Evolutionary conservation across 108 stramenopile species (phyloP), one percentile per base, ranked within the genome.

Genomic region (Cyclotella choctawhatcheeana): DNA sequence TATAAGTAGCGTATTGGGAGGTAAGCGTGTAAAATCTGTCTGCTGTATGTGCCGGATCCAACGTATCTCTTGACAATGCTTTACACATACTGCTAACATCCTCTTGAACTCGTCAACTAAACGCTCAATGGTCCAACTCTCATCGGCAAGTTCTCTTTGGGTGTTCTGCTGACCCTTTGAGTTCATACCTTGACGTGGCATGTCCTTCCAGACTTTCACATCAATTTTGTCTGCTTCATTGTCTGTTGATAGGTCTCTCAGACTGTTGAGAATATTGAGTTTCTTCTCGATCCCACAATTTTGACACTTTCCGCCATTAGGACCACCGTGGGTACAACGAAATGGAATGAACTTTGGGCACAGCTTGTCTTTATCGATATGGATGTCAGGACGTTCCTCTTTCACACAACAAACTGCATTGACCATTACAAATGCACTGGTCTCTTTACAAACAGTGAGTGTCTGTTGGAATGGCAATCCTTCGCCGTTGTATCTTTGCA

Each of bases 61-160:
- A 5, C 44, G 17, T 16, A 70, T 70, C 7, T 60, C 58, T 20
- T 70, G 69, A 50, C 29, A 59, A 25, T 70, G 69, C n/a, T 56
- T 35, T 4, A 71, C 33, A 5, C 71, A 71, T 13, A 52, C 30
- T 7, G 44, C 5, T 10, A 63, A 16, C 48, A 2, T 12, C 5
- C 21, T 2, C 29, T 30, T 30, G 44, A 63, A 63, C 7, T 16
- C 0, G 0, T 61, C 30, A 37, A 62, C 10, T n/a, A 71, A 18
- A 2, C 63, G 43, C 37, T 22, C 20, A 3, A 71, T 35, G 1
- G 35, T 37, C 43, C 27, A 32, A 3, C 14, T 5, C 17, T 32
- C 21, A 3, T 16, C 16, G 5, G 30, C n/a, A 8, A 71, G 43
- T 29, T 71, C 71, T 21, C 59, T 60, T 24, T 71, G 71, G 8